Evolutionary conservation across 208 protist genomes (phyloP).

Genomic region (Leishmania arabica): DNA sequence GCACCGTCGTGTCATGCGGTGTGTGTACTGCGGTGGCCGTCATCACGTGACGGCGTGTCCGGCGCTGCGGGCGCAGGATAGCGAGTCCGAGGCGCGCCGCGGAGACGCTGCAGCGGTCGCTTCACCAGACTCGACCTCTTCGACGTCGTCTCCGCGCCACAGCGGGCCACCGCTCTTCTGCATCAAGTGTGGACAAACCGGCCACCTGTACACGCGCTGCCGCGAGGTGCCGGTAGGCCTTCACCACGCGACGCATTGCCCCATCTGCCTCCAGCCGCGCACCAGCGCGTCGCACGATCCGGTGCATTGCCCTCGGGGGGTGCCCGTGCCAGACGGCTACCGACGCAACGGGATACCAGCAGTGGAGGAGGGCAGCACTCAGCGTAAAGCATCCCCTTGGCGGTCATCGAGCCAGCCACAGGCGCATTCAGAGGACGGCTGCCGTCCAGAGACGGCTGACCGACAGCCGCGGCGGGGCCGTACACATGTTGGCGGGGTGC

Average conservation of each 20-base stretch:
- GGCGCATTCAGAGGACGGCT: neutral
- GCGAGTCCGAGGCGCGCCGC: neutral
- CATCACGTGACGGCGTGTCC: slow-evolving; percentile 83
- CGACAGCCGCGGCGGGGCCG: neutral
- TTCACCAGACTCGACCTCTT: neutral
- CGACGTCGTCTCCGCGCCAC: neutral
- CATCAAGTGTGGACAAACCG: slow-evolving; percentile 60
- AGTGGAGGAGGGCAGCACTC: neutral
- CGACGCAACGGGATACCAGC: slow-evolving; percentile 34
- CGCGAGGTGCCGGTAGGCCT: slow-evolving; percentile 37
- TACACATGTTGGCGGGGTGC: neutral
- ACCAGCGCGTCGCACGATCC: slow-evolving; percentile 37
- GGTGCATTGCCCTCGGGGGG: slow-evolving; percentile 52
- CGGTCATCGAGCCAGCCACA: neutral
- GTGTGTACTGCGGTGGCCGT: slow-evolving; percentile 78
- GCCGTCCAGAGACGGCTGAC: neutral
- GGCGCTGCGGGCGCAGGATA: slow-evolving; percentile 27
- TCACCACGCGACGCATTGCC: slow-evolving; percentile 55
- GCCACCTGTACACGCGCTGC: slow-evolving; percentile 59
- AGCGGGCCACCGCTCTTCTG: slow-evolving; percentile 46
- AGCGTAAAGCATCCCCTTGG: no score
- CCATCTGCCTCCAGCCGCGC: slow-evolving; percentile 48
- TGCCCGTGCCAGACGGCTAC: slow-evolving; percentile 45
- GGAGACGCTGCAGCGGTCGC: neutral
- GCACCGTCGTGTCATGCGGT: slow-evolving; percentile 65